A percentile compares a stretch with the other conserved stretches of the same genome.
Conservation (phyloP, 352 stramenopile species). For the Pilasporangium apinafurcum region DNA sequence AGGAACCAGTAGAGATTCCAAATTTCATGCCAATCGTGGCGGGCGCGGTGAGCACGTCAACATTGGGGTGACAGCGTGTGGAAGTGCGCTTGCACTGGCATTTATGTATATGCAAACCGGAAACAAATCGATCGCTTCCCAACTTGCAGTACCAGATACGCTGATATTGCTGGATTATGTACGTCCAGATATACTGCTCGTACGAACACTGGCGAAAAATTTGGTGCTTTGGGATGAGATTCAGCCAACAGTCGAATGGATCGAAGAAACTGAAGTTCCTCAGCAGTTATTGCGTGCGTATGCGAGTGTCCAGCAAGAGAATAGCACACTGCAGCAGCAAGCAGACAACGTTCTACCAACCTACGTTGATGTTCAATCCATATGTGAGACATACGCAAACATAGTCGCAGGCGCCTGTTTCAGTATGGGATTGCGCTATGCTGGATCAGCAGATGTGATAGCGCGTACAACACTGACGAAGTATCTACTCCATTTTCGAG, state of each 20-base stretch:
- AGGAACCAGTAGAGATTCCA: constrained; percentile 46
- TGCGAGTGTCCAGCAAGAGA: neutral
- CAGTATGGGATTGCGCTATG: constrained; percentile 93
- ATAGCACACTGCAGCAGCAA: neutral
- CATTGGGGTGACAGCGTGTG: constrained; percentile 92
- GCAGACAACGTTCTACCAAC: neutral
- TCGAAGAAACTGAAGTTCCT: constrained; percentile 71
- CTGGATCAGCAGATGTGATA: constrained; percentile 67
- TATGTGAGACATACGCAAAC: constrained; percentile 93
- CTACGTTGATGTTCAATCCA: constrained; percentile 78
- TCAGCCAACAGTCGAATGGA: constrained; percentile 85
- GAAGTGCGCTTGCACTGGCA: constrained; percentile 89
- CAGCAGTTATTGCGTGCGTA: constrained; percentile 47
- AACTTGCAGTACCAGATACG: constrained; percentile 91
- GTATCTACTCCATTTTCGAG: constrained; percentile 72
- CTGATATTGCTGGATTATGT: constrained; percentile 95
- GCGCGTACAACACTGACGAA: constrained; percentile 58
- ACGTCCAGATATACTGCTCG: constrained; percentile 93
- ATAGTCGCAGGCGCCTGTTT: constrained; percentile 94
- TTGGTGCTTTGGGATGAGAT: constrained; percentile 95
- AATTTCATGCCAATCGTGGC: constrained; percentile 15
- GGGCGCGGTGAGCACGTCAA: constrained; percentile 89
- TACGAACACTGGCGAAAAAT: constrained; percentile 91
- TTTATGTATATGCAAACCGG: constrained; percentile 96
- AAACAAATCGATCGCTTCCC: constrained; percentile 78